These are phyloP conservation scores for Lasiosphaeria miniovina DNA, from an alignment of 495 filamentous ascomycete genomes.

Conservation along the genomic window DNA sequence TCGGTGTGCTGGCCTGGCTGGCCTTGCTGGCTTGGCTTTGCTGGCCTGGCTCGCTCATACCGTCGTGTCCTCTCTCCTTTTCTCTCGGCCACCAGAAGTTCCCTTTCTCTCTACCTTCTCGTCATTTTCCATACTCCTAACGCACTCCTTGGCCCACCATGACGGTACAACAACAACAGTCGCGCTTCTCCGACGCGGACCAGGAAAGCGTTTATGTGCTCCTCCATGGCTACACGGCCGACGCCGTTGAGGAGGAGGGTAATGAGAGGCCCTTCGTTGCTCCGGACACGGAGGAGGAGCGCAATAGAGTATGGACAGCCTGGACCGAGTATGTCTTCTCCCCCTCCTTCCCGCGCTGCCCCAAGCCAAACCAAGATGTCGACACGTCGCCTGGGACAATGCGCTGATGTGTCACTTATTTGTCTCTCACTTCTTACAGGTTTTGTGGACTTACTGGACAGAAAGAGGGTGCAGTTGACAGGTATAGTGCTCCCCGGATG, in stretches of 20 bases:
- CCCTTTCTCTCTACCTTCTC: conserved; percentile 12
- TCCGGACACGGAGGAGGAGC: conserved; percentile 1
- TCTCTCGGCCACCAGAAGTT: conserved; percentile 4
- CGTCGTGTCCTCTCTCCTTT: background rate
- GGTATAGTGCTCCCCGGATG: too few relatives aligned
- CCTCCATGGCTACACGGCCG: conserved; percentile 8
- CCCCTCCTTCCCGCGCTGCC: too few relatives aligned
- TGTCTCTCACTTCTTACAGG: too few relatives aligned
- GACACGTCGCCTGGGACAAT: too few relatives aligned
- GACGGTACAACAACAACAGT: conserved; percentile 8
- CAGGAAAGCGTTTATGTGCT: conserved; percentile 11
- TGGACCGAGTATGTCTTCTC: too few relatives aligned
- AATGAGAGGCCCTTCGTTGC: conserved; percentile 3
- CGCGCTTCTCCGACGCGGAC: conserved; percentile 9
- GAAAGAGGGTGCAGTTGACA: too few relatives aligned
- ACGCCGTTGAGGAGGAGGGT: conserved; percentile 8
- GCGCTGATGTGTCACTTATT: too few relatives aligned
- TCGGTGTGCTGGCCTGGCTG: too few relatives aligned
- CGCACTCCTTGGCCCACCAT: conserved; percentile 8
- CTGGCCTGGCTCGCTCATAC: conserved; percentile 6
- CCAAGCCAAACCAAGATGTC: too few relatives aligned
- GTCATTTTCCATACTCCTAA: conserved; percentile 11
- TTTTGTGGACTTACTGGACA: too few relatives aligned
- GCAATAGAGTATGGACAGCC: too few relatives aligned
- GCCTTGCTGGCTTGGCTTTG: too few relatives aligned